Conservation (phyloP, 2,329 filamentous ascomycete species). For the Monosporascus sp. region DNA sequence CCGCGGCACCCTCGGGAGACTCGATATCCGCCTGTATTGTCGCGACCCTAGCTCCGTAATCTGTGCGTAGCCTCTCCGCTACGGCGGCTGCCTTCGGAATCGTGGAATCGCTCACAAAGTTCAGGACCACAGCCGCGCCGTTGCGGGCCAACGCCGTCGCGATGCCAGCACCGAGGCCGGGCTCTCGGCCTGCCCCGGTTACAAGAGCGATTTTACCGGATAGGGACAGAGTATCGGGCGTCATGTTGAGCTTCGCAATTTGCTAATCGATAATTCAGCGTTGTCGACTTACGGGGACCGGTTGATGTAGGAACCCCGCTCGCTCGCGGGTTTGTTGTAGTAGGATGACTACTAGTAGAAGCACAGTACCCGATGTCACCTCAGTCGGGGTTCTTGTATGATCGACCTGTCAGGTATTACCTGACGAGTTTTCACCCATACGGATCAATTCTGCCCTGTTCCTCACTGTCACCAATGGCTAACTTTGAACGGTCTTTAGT, state of each 20-base stretch:
- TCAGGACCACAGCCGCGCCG: slow-evolving; percentile 34
- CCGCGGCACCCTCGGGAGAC: slow-evolving; percentile 24
- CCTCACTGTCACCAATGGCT: too few species aligned
- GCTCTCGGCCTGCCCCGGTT: slow-evolving; percentile 39
- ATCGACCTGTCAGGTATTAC: too few species aligned
- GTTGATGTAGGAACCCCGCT: too few species aligned
- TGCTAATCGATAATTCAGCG: too few species aligned
- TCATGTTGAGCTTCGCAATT: slow-evolving; percentile 11
- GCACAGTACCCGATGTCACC: too few species aligned
- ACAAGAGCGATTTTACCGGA: slow-evolving; percentile 37
- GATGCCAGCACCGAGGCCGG: slow-evolving; percentile 38
- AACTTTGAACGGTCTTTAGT: too few species aligned
- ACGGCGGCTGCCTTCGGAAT: slow-evolving; percentile 24
- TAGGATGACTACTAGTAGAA: too few species aligned
- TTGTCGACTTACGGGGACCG: too few species aligned
- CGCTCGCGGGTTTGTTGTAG: too few species aligned
- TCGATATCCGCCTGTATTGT: slow-evolving; percentile 29
- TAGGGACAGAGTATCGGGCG: slow-evolving; percentile 31
- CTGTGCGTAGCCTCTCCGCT: slow-evolving; percentile 18
- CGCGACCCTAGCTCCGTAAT: slow-evolving; percentile 25
- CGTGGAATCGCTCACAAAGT: slow-evolving; percentile 32
- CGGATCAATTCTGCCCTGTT: too few species aligned
- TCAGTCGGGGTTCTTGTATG: too few species aligned
- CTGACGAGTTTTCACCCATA: too few species aligned
- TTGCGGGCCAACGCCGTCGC: slow-evolving; percentile 34